Conservation (phyloP, 2,329 filamentous ascomycete genomes). For the Ceratocystis cacaofunesta region DNA sequence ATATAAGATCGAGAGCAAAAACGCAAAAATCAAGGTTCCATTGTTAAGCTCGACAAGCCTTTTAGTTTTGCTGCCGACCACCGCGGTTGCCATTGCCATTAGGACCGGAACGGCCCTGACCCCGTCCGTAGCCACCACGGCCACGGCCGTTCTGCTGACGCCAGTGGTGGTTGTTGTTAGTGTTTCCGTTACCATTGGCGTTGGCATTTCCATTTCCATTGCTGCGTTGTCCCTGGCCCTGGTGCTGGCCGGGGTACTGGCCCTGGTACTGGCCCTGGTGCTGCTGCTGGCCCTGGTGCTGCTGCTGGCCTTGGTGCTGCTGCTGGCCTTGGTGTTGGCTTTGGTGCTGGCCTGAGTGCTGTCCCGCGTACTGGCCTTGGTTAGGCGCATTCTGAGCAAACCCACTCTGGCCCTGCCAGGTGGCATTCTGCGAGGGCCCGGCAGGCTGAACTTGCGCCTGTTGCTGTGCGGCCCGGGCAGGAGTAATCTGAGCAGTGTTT, state of each 20-base stretch:
- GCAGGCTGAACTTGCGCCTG: slow-evolving; percentile 9
- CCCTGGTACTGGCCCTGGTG: neutral
- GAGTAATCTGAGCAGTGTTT: slow-evolving; percentile 27
- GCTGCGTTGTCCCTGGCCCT: neutral
- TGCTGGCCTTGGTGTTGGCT: neutral
- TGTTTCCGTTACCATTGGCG: neutral
- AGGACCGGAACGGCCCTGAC: slow-evolving; percentile 19
- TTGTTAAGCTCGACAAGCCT: neutral
- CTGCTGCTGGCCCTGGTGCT: neutral
- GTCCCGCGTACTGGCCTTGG: slow-evolving; percentile 5
- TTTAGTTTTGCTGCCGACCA: slow-evolving; percentile 12
- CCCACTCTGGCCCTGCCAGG: slow-evolving; percentile 15
- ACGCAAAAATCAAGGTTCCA: neutral
- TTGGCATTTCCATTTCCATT: neutral
- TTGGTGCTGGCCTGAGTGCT: slow-evolving; percentile 1
- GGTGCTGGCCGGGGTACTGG: no score
- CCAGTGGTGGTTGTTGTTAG: slow-evolving; percentile 14
- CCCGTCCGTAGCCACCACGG: slow-evolving; percentile 20
- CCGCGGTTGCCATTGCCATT: slow-evolving; percentile 19
- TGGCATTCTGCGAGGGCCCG: slow-evolving; percentile 12
- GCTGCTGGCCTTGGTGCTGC: neutral
- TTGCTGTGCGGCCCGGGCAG: slow-evolving; percentile 18
- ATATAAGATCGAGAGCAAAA: neutral
- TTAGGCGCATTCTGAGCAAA: neutral
- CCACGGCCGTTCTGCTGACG: slow-evolving; percentile 13